These are phyloP conservation scores for Aegilops tauschii DNA, from an alignment of 176 grass and related monocot species.

Conservation along the genomic window DNA sequence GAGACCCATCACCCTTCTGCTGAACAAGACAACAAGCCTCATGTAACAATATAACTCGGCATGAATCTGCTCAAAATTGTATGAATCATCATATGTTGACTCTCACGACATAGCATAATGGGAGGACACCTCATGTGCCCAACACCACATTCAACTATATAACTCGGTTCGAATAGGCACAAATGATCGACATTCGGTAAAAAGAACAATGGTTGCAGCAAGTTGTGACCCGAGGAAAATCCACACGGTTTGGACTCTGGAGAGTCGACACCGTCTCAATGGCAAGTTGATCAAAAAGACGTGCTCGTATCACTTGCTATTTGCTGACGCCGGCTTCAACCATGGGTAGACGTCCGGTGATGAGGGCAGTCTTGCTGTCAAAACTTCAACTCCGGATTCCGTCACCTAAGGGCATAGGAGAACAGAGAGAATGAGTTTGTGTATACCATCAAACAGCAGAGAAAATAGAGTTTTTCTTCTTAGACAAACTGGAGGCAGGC, in stretches of 20 bases:
- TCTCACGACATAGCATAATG: not conserved
- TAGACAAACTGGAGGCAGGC: not conserved
- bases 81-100: not conserved
- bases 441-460: not conserved
- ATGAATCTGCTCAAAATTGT: not conserved
- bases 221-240: not conserved
- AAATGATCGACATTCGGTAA: not conserved
- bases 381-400: slow-evolving; percentile 80
- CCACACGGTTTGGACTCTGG: not conserved
- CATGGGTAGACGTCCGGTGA: slow-evolving; percentile 90
- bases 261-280: not conserved
- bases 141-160: not conserved
- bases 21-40: too few relatives aligned
- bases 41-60: too few relatives aligned
- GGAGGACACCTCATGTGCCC: not conserved
- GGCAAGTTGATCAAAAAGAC: not conserved
- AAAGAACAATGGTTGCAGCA: not conserved
- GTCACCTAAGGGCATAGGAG: slow-evolving; percentile 59
- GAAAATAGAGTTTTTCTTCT: not conserved
- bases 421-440: not conserved
- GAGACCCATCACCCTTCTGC: too few relatives aligned
- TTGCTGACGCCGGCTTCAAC: slow-evolving; percentile 44
- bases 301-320: not conserved
- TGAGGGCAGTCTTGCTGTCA: slow-evolving; percentile 72
- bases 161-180: not conserved